Evolutionary conservation across 257 asterid genomes (phyloP).

Genomic region (Primulina eburnea): DNA sequence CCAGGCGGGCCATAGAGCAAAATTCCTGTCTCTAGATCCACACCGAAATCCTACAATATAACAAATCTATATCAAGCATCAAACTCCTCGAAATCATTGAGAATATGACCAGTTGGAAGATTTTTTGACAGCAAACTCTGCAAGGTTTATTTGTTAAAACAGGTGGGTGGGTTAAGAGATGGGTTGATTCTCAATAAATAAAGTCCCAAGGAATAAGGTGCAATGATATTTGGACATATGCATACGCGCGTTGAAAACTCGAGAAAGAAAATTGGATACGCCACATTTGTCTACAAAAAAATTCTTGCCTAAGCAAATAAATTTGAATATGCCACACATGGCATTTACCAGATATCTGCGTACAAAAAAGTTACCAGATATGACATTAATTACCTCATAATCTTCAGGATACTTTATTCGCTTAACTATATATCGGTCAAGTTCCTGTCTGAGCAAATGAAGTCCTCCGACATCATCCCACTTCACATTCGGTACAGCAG

Average conservation of each 20-base stretch:
- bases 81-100: conserved; percentile 6
- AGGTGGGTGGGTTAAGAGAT: background rate
- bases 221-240: background rate
- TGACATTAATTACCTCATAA: conserved; percentile 39
- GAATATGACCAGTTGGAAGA: conserved; percentile 15
- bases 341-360: no score
- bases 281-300: background rate
- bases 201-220: background rate
- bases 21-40: conserved; percentile 66
- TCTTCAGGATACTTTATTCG: conserved; percentile 69
- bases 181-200: conserved; percentile 4
- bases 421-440: conserved; percentile 56
- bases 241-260: no score
- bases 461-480: conserved; percentile 98
- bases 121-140: conserved; percentile 2
- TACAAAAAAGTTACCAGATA: background rate
- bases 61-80: conserved; percentile 10
- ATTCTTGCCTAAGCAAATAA: no score
- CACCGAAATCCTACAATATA: conserved; percentile 57
- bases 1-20: conserved; percentile 99
- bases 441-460: conserved; percentile 53
- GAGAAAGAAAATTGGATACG: no score
- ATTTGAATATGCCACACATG: no score
- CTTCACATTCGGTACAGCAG: conserved; percentile 71
- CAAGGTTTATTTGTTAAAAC: conserved; percentile 1